Percentiles rank a stretch among this genome's conserved stretches.
These are phyloP conservation scores for Boletellus deceptivus DNA, from an alignment of 1,284 basidiomycete genomes.

Conservation along the genomic window DNA sequence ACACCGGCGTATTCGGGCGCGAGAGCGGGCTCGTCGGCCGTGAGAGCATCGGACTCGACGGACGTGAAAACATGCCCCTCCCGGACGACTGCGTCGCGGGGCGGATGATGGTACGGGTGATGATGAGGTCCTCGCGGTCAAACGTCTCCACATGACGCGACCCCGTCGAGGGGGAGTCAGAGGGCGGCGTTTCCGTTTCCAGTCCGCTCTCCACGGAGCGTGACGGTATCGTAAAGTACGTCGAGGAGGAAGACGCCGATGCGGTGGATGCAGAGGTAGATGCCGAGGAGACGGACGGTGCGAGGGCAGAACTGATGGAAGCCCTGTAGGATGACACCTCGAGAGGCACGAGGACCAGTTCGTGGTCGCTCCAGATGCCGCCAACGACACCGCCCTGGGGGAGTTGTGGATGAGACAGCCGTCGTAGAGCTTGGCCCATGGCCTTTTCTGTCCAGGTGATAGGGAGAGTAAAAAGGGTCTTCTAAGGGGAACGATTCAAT, in stretches of 20 bases:
- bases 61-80: conserved; percentile 19
- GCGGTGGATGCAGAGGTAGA: conserved; percentile 13
- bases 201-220: conserved; percentile 10
- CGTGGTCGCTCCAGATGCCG: conserved; percentile 34
- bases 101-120: conserved; percentile 34
- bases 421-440: conserved; percentile 30
- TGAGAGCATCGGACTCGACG: conserved; percentile 25
- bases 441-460: conserved; percentile 6
- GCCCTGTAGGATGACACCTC: conserved; percentile 21
- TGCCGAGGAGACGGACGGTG: conserved; percentile 16
- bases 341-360: conserved; percentile 32
- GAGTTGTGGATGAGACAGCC: conserved; percentile 18
- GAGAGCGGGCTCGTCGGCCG: conserved; percentile 25
- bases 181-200: conserved; percentile 1
- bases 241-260: conserved; percentile 9
- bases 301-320: conserved; percentile 19
- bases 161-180: conserved; percentile 2
- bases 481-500: conserved; percentile 21
- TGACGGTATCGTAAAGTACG: conserved; percentile 26
- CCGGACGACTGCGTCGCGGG: conserved; percentile 18
- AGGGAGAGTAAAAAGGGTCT: conserved; percentile 10
- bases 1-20: conserved; percentile 26
- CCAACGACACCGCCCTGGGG: conserved; percentile 23
- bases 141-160: conserved; percentile 23
- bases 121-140: conserved; percentile 32